These are phyloP conservation scores for Candida multigemmis DNA, from an alignment of 805 yeast species.

Conservation along the genomic window DNA sequence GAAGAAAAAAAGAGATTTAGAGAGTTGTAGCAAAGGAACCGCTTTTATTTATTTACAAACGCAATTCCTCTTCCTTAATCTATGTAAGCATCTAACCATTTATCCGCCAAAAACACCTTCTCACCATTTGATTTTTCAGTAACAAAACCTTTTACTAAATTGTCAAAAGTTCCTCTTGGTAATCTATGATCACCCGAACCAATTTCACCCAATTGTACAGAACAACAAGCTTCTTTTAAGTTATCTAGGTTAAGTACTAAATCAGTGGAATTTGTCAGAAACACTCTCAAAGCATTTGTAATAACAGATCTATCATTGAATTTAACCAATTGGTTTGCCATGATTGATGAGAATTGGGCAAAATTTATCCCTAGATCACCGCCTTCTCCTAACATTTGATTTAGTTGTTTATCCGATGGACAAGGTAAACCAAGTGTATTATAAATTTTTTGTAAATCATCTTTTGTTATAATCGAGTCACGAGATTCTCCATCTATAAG, in stretches of 20 bases:
- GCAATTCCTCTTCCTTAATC: conserved; percentile 13
- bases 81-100: conserved; percentile 49
- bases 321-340: conserved; percentile 46
- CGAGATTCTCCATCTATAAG: conserved; percentile 70
- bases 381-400: conserved; percentile 36
- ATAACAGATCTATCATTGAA: conserved; percentile 45
- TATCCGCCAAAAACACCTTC: conserved; percentile 48
- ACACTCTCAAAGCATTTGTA: conserved; percentile 48
- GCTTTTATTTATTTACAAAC: not conserved
- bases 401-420: conserved; percentile 33
- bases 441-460: conserved; percentile 48
- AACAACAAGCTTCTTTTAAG: conserved; percentile 38
- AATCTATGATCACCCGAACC: conserved; percentile 39
- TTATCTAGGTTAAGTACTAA: conserved; percentile 39
- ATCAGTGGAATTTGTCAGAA: conserved; percentile 28
- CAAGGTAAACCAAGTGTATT: conserved; percentile 41
- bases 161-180: conserved; percentile 36
- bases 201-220: conserved; percentile 36
- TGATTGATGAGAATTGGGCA: conserved; percentile 53
- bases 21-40: not conserved
- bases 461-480: conserved; percentile 52
- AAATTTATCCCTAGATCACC: conserved; percentile 40
- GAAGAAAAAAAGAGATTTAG: not conserved
- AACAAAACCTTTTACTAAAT: conserved; percentile 46
- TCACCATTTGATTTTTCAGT: conserved; percentile 50